Evolutionary conservation across 192 early-diverging fungal genomes (phyloP).

Genomic region (Coemansia sp.): DNA sequence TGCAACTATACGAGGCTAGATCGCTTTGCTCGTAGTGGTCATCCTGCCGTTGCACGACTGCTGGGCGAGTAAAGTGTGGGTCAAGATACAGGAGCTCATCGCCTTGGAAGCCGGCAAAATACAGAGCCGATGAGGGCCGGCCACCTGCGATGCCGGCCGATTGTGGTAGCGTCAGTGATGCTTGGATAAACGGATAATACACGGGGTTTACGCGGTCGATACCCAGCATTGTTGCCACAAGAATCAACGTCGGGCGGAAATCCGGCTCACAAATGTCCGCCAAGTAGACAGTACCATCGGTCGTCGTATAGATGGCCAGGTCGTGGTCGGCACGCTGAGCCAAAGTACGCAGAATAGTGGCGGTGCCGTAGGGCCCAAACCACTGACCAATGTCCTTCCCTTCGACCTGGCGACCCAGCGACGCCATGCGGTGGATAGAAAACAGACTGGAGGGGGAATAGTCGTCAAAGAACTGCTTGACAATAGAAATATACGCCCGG

Average conservation of each 20-base stretch:
- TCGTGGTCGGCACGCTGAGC: constrained; percentile 20
- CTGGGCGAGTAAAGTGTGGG: constrained; percentile 81
- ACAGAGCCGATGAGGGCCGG: constrained; percentile 89
- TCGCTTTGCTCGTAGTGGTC: constrained; percentile 49
- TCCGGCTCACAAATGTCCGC: constrained; percentile 29
- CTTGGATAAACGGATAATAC: constrained; percentile 65
- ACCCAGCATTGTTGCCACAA: constrained; percentile 87
- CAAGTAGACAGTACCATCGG: constrained; percentile 79
- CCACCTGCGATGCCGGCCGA: constrained; percentile 94
- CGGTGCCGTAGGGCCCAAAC: constrained; percentile 84
- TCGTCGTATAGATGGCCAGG: constrained; percentile 71
- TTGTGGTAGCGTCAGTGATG: constrained; percentile 72
- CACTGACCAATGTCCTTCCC: constrained; percentile 94
- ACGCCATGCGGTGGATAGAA: constrained; percentile 90
- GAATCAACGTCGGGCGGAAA: constrained; percentile 72
- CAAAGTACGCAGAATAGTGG: constrained; percentile 19
- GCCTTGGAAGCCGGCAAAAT: constrained; percentile 87
- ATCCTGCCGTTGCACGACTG: constrained; percentile 28
- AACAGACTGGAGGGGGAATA: constrained; percentile 65
- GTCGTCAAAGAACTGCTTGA: constrained; percentile 81
- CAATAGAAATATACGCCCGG: constrained; percentile 48
- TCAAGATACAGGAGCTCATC: constrained; percentile 81
- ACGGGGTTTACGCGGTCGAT: constrained; percentile 84
- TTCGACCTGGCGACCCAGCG: constrained; percentile 69
- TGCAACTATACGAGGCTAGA: constrained; percentile 80